Percentiles rank a stretch among this genome's conserved stretches.
phyloP scores from a whole-genome alignment of 331 rosid species.

The Telfairia occidentalis region DNA sequence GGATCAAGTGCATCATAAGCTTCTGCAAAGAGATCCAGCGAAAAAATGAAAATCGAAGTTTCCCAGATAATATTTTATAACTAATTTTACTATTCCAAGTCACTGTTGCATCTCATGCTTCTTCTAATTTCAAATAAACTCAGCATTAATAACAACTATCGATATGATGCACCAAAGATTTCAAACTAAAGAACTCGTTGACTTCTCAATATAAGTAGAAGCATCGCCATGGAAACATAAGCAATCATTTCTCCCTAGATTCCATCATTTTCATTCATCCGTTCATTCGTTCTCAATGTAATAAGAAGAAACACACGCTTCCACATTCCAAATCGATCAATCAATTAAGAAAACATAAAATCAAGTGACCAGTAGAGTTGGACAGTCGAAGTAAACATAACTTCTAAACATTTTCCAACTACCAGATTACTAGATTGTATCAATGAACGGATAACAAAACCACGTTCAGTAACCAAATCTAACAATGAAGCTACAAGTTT shows the following conservation, averaged over 20 bases:
- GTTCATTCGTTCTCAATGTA: background rate
- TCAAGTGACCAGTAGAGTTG: background rate
- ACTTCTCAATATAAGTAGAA: background rate
- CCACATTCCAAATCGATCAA: background rate
- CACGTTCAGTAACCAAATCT: constrained; percentile 10
- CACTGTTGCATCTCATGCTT: background rate
- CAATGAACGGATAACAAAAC: background rate
- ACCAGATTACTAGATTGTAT: background rate
- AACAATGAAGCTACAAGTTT: background rate
- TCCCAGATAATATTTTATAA: constrained; percentile 10
- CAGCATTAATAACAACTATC: background rate
- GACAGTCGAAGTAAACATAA: background rate
- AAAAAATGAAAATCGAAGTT: constrained; percentile 9
- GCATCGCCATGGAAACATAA: background rate
- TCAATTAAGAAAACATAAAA: background rate
- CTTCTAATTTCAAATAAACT: background rate
- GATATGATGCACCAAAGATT: background rate
- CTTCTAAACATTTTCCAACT: background rate
- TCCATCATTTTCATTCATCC: background rate
- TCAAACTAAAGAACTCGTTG: background rate
- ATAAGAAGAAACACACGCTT: background rate
- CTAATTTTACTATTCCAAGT: background rate
- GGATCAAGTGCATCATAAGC: constrained; percentile 96
- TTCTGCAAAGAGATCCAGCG: constrained; percentile 35
- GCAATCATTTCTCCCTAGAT: background rate